A percentile compares a stretch with the other conserved stretches of the same genome.
Conservation (phyloP, 495 filamentous ascomycete genomes). For the Penicillium nucicola region DNA sequence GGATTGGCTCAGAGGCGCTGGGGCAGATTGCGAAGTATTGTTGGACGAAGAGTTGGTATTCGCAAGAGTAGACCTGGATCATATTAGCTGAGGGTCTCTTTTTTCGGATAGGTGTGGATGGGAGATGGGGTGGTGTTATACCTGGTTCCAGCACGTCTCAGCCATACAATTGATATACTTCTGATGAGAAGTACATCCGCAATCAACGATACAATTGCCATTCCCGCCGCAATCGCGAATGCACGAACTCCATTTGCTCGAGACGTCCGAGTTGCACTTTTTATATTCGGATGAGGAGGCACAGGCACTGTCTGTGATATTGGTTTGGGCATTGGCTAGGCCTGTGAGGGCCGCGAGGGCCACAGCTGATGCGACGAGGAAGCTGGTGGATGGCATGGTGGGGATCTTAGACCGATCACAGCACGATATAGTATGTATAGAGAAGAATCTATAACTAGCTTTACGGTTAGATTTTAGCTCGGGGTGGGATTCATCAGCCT, state of each 20-base stretch:
- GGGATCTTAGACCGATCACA: too few species aligned
- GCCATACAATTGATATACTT: conserved; percentile 33
- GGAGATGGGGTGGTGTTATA: not conserved
- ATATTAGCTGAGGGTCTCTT: not conserved
- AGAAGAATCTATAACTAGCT: too few species aligned
- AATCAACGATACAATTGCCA: conserved; percentile 24
- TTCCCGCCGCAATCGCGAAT: conserved; percentile 18
- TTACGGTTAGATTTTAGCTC: too few species aligned
- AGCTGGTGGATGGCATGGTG: conserved; percentile 18
- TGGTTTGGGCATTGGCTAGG: conserved; percentile 20
- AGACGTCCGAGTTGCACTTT: conserved; percentile 22
- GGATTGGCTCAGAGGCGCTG: conserved; percentile 24
- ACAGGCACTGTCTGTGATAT: conserved; percentile 22
- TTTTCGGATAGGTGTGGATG: not conserved
- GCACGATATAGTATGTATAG: too few species aligned
- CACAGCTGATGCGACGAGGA: conserved; percentile 12
- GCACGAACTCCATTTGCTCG: conserved; percentile 22
- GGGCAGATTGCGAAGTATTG: conserved; percentile 31
- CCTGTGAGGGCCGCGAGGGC: conserved; percentile 13
- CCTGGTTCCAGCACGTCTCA: conserved; percentile 30
- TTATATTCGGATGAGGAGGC: conserved; percentile 15
- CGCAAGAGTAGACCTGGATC: conserved; percentile 30
- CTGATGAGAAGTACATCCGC: conserved; percentile 26
- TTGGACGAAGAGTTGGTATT: conserved; percentile 33
- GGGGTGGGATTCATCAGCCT: too few species aligned